Percentiles rank a stretch among this genome's conserved stretches.
Evolutionary conservation across 2,329 filamentous ascomycete genomes (phyloP).

Genomic region (Zasmidium angulare): DNA sequence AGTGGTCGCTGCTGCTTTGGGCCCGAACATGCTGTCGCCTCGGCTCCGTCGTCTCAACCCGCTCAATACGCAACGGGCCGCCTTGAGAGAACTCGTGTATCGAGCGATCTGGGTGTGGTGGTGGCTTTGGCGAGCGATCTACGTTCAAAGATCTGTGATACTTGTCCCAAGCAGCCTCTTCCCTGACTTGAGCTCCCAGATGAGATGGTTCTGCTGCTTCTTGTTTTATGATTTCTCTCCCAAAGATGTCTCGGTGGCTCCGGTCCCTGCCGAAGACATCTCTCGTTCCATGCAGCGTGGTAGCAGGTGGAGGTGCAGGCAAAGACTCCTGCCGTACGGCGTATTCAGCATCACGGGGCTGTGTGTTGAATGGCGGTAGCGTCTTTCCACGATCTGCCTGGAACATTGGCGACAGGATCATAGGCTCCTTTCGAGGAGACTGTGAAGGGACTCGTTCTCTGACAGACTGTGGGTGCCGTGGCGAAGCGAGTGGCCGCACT

Average conservation of each 20-base stretch:
- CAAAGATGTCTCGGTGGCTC: slow-evolving; percentile 3
- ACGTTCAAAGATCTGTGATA: slow-evolving; percentile 15
- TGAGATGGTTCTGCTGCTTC: slow-evolving; percentile 7
- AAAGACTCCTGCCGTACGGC: background rate
- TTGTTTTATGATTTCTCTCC: background rate
- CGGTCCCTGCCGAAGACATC: slow-evolving; percentile 3
- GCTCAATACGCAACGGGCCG: slow-evolving; percentile 20
- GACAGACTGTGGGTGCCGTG: background rate
- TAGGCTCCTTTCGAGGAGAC: slow-evolving; percentile 1
- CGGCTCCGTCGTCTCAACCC: slow-evolving; percentile 12
- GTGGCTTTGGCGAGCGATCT: slow-evolving; percentile 5
- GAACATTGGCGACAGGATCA: slow-evolving; percentile 7
- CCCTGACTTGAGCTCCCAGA: slow-evolving; percentile 7
- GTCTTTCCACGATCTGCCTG: background rate
- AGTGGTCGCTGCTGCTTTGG: background rate
- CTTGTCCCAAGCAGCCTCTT: slow-evolving; percentile 13
- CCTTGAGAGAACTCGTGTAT: slow-evolving; percentile 17
- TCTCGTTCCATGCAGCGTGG: background rate
- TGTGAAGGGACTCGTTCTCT: background rate
- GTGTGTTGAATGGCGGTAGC: background rate
- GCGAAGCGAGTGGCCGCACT: background rate
- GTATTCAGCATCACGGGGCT: background rate
- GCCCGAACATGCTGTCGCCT: background rate
- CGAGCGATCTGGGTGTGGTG: slow-evolving; percentile 5
- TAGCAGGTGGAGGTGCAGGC: background rate